phyloP scores from a whole-genome alignment of 2,329 filamentous ascomycete genomes.

The Rutstroemia sp. region DNA sequence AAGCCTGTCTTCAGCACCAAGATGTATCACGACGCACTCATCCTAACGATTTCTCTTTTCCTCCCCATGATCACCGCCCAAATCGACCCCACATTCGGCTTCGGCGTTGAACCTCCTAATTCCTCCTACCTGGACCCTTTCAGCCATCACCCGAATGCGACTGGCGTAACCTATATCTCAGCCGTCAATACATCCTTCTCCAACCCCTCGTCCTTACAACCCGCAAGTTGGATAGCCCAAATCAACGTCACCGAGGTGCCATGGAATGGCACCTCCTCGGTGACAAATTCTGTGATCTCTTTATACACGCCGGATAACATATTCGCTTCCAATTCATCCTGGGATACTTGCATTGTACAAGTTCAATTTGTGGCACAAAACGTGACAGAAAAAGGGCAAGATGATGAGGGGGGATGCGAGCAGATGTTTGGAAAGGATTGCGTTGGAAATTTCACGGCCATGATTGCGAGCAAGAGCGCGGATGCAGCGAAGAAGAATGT shows the following conservation, averaged over 20 bases:
- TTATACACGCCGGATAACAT: neutral
- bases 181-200: neutral
- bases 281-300: conserved; percentile 1
- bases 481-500: neutral
- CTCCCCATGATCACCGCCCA: neutral
- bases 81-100: neutral
- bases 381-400: neutral
- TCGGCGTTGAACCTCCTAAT: neutral
- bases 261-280: neutral
- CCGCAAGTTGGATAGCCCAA: neutral
- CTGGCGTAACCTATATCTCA: neutral
- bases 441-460: neutral
- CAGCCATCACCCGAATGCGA: neutral
- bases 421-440: neutral
- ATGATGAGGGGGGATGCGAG: neutral
- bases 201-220: neutral
- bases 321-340: neutral
- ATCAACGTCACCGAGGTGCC: conserved; percentile 2
- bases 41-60: neutral
- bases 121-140: neutral
- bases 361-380: neutral
- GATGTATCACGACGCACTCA: neutral
- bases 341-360: neutral
- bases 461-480: neutral
- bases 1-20: neutral